phyloP scores from a whole-genome alignment of 768 basidiomycete species.

The Pleurotus djamor region DNA sequence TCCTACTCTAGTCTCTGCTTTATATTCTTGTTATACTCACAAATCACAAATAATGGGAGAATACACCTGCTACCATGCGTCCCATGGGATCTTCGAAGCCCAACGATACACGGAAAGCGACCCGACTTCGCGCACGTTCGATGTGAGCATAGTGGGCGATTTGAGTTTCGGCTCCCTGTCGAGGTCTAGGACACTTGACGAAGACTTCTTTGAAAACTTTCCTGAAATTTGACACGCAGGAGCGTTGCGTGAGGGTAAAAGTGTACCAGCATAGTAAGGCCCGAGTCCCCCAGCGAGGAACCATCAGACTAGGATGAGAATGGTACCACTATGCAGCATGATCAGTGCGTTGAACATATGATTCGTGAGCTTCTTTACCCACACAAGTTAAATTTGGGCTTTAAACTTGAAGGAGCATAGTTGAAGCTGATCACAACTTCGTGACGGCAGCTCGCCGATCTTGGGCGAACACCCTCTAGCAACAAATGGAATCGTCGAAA shows the following conservation, averaged over 20 bases:
- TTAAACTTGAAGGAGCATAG: neutral
- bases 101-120: neutral
- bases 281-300: neutral
- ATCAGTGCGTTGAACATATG: neutral
- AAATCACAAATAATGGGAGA: too few relatives aligned
- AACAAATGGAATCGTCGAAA: too few relatives aligned
- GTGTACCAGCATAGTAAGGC: neutral
- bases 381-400: neutral
- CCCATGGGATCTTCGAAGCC: neutral
- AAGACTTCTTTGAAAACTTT: neutral
- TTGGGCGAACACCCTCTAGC: neutral
- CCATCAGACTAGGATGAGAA: neutral
- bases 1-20: too few relatives aligned
- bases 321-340: neutral
- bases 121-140: neutral
- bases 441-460: neutral
- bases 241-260: neutral
- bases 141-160: neutral
- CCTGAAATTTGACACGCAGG: neutral
- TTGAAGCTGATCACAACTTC: neutral
- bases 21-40: too few relatives aligned
- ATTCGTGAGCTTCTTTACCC: neutral
- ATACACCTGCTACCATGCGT: neutral
- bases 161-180: neutral
- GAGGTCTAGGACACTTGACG: neutral